These are phyloP conservation scores for Termitomyces sp. DNA, from an alignment of 768 basidiomycete species.

Conservation along the genomic window DNA sequence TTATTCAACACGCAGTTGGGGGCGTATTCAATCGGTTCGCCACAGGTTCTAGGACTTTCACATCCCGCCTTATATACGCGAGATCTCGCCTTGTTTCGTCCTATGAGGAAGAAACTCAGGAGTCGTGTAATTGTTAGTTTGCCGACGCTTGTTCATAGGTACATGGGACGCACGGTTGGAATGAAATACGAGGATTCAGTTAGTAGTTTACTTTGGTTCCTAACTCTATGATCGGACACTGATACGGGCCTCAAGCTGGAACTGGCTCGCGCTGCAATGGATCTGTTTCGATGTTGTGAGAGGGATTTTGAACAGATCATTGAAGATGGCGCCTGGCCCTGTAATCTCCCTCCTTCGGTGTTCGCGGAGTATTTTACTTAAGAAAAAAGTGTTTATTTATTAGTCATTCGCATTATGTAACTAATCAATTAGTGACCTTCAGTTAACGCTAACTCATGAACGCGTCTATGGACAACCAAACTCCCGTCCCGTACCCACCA, in stretches of 20 bases:
- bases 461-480: conserved; percentile 16
- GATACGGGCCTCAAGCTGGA: conserved; percentile 37
- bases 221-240: conserved; percentile 4
- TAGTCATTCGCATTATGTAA: no score
- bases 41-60: conserved; percentile 48
- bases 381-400: not conserved
- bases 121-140: conserved; percentile 38
- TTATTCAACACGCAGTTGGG: not conserved
- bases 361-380: conserved; percentile 34
- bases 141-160: conserved; percentile 38
- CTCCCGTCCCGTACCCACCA: conserved; percentile 8
- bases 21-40: not conserved
- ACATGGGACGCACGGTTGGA: conserved; percentile 46
- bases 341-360: conserved; percentile 38
- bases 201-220: conserved; percentile 21
- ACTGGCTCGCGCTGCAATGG: conserved; percentile 46
- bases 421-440: no score
- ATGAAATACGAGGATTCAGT: conserved; percentile 47
- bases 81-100: conserved; percentile 53
- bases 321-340: conserved; percentile 48
- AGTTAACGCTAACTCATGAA: not conserved
- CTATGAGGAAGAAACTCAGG: conserved; percentile 43
- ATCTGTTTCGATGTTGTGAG: conserved; percentile 52
- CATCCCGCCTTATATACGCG: conserved; percentile 53
- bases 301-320: conserved; percentile 47